Evolutionary conservation across 2,329 filamentous ascomycete genomes (phyloP).

Genomic region (Microascus cirrosus): DNA sequence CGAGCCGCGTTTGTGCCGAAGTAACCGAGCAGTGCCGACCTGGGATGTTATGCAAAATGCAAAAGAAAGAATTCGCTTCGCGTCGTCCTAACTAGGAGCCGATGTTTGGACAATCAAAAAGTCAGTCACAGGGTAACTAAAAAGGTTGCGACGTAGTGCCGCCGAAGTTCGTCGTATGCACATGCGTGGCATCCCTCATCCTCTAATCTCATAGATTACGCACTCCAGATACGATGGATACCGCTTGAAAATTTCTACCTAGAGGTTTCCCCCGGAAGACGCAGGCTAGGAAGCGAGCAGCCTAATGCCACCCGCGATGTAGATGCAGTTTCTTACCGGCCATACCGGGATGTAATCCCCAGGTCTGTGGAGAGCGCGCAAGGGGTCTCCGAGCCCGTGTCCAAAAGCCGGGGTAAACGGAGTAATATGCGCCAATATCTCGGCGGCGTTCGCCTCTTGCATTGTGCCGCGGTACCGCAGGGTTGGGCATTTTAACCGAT

Average conservation of each 20-base stretch:
- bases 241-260: no score
- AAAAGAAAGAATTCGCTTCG: no score
- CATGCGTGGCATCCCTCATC: not conserved
- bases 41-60: no score
- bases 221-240: no score
- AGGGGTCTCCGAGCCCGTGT: not conserved
- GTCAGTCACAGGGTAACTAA: not conserved
- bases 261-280: no score
- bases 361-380: not conserved
- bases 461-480: not conserved
- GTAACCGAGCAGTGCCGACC: no score
- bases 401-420: not conserved
- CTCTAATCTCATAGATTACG: no score
- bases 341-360: not conserved
- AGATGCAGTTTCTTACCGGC: no score
- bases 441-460: not conserved
- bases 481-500: not conserved
- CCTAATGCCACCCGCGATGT: no score
- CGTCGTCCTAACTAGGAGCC: no score
- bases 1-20: no score
- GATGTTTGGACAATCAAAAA: not conserved
- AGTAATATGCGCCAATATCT: not conserved
- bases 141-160: not conserved
- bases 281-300: no score
- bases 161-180: not conserved